Percentiles rank a stretch among this genome's conserved stretches.
phyloP scores from a whole-genome alignment of 192 early-diverging fungal species.

The Phycomyces nitens region DNA sequence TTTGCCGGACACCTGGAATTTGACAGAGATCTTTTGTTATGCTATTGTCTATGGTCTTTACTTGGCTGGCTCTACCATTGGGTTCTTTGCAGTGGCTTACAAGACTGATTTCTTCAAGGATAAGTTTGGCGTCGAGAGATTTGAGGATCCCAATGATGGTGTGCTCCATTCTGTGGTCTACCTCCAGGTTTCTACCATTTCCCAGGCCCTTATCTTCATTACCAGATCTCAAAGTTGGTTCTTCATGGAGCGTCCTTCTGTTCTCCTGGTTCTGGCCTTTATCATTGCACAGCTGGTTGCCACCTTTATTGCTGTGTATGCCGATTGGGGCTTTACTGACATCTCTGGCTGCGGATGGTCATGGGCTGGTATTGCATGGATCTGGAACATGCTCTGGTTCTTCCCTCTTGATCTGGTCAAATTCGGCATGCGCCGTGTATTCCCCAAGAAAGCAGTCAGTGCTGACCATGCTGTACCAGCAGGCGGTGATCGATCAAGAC shows the following conservation, averaged over 20 bases:
- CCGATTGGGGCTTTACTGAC: conserved; percentile 75
- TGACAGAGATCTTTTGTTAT: conserved; percentile 82
- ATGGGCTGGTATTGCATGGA: conserved; percentile 69
- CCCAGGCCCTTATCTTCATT: conserved; percentile 76
- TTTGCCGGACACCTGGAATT: conserved; percentile 84
- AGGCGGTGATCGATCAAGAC: conserved; percentile 7
- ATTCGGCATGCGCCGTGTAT: conserved; percentile 58
- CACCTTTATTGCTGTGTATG: conserved; percentile 80
- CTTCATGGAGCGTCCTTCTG: conserved; percentile 66
- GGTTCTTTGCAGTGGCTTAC: conserved; percentile 61
- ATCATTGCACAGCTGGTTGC: conserved; percentile 68
- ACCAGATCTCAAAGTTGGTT: conserved; percentile 73
- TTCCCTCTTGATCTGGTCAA: conserved; percentile 74
- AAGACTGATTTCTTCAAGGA: conserved; percentile 63
- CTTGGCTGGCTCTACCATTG: conserved; percentile 76
- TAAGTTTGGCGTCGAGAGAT: conserved; percentile 25
- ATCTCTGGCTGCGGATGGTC: conserved; percentile 69
- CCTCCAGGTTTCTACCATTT: conserved; percentile 75
- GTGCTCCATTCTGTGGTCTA: conserved; percentile 75
- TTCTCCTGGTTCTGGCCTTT: conserved; percentile 62
- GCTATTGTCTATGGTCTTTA: conserved; percentile 85
- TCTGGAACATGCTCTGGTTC: conserved; percentile 80
- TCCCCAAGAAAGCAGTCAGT: conserved; percentile 41
- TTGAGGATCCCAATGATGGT: conserved; percentile 56
- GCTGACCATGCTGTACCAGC: not conserved